A percentile compares a stretch with the other conserved stretches of the same genome.
Evolutionary conservation across 2,329 filamentous ascomycete genomes (phyloP).

Genomic region (Trichoderma breve): DNA sequence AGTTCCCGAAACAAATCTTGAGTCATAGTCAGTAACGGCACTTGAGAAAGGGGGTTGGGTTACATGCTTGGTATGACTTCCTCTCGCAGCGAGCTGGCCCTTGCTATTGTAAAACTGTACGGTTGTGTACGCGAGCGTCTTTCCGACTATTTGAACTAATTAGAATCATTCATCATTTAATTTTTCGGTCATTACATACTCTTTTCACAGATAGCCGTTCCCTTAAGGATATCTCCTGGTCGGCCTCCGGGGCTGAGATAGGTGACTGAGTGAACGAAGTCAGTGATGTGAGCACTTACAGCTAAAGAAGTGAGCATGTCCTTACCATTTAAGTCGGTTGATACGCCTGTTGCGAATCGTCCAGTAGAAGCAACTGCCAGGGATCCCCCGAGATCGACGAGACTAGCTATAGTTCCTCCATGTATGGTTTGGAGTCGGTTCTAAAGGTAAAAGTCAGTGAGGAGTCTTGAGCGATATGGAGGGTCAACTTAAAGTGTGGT

Average conservation of each 20-base stretch:
- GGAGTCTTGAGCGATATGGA: background rate
- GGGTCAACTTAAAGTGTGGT: constrained; percentile 62
- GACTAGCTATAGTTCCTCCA: constrained; percentile 74
- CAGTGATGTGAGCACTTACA: background rate
- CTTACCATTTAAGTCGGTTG: constrained; percentile 62
- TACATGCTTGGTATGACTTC: constrained; percentile 64
- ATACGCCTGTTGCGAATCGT: constrained; percentile 61
- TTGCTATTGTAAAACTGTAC: constrained; percentile 58
- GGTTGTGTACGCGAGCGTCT: constrained; percentile 60
- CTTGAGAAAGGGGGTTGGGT: background rate
- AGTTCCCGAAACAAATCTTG: constrained; percentile 44
- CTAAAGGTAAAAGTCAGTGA: constrained; percentile 38
- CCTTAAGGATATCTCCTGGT: constrained; percentile 55
- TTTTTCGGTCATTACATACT: constrained; percentile 41
- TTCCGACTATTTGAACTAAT: constrained; percentile 52
- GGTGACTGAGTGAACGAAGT: constrained; percentile 47
- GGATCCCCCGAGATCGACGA: constrained; percentile 66
- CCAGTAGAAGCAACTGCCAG: constrained; percentile 64
- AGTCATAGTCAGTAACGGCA: background rate
- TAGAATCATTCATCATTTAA: background rate
- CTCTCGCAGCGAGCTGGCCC: constrained; percentile 59
- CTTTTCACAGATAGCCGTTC: constrained; percentile 59
- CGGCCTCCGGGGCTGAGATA: constrained; percentile 60
- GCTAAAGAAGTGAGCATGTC: background rate
- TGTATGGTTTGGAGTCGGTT: constrained; percentile 76